Evolutionary conservation across 208 protist species (phyloP), one percentile per base, ranked within the genome.

Genomic region (Wallacemonas collosoma): DNA sequence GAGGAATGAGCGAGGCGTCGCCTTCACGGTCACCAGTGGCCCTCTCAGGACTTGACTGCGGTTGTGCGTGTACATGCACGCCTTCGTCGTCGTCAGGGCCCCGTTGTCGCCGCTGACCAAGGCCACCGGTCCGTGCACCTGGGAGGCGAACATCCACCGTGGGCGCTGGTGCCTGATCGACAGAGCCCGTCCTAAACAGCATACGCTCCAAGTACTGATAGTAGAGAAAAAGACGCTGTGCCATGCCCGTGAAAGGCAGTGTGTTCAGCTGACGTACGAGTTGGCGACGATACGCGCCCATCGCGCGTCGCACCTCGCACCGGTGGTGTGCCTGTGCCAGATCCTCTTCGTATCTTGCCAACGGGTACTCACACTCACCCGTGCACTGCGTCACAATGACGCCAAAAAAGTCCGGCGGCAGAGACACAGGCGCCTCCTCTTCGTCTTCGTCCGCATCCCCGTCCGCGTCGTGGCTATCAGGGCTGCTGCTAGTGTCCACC

Each of bases 341-440:
- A 39, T 63, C 39, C 41, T 45, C 44, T 11, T 75, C 39, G 51
- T 78, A 84, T 2, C 45, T 9, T 9, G 7, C 0, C 36, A 73
- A 41, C 0, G 73, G 72, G 64, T 87, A 93, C 38, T 75, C 72
- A 7, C 73, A 50, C 15, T 73, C 57, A 4, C 90, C 83, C 9
- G 85, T 86, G 79, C 90, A 95, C 56, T 82, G 76, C 3, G 87
- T 93, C 2, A 95, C 69, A 68, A 95, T 91, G n/a, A 95, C 53
- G 11, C 81, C 87, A 26, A 95, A 65, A 67, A 93, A 95, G 65
- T 89, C 81, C 0, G 85, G 78, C 1, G 44, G 1, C 0, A 80
- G 64, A 11, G 3, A 4, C 73, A 26, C 56, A 41, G 39, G 69
- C 15, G 12, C 38, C 35, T 35, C 54, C 68, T 72, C 55, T 26